Evolutionary conservation across 1,139 yeast genomes (phyloP).

Genomic region (Arxiozyma telluris): DNA sequence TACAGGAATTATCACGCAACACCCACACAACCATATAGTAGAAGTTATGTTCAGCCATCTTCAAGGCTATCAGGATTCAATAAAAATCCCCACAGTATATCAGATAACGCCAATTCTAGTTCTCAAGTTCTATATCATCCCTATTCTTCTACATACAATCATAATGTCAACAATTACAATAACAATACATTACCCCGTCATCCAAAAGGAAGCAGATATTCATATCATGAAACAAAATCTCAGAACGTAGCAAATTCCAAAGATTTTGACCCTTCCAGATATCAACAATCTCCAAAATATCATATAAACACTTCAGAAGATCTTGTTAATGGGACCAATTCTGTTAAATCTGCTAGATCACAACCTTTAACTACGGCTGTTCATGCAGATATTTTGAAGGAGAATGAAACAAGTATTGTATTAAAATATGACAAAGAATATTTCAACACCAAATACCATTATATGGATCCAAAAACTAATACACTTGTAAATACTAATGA

Average conservation of each 20-base stretch:
- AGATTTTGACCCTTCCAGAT: not conserved
- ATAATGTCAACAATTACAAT: not conserved
- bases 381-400: not conserved
- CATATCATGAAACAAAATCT: not conserved
- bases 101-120: not conserved
- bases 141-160: not conserved
- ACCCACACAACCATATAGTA: not conserved
- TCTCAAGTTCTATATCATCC: not conserved
- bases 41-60: not conserved
- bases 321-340: too few relatives aligned
- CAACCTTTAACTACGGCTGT: not conserved
- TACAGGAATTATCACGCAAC: not conserved
- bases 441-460: constrained; percentile 24
- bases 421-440: constrained; percentile 16
- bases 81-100: not conserved
- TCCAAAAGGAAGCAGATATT: not conserved
- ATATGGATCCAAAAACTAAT: constrained; percentile 22
- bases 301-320: not conserved
- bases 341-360: not conserved
- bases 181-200: not conserved
- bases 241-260: not conserved
- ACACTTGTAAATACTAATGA: constrained; percentile 16
- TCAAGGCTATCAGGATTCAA: not conserved
- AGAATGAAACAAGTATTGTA: constrained; percentile 7
- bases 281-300: not conserved